A percentile compares a stretch with the other conserved stretches of the same genome.
Evolutionary conservation across 495 filamentous ascomycete genomes (phyloP).

Genomic region (Neurospora hispaniola): DNA sequence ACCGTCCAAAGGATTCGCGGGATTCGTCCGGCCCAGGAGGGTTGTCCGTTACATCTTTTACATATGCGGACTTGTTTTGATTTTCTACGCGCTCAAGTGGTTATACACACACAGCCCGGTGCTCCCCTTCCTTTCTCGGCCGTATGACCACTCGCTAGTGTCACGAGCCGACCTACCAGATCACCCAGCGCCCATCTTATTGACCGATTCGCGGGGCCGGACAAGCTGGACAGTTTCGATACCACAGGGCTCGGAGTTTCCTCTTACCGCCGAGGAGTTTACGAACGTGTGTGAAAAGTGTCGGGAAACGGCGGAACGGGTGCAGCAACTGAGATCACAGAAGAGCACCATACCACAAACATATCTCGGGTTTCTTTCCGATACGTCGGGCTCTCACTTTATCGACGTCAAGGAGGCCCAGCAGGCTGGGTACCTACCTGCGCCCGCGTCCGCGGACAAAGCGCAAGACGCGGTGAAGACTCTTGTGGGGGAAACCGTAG

Average conservation of each 20-base stretch:
- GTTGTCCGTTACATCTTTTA: slow-evolving; percentile 36
- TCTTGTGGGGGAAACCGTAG: slow-evolving; percentile 26
- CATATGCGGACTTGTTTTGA: slow-evolving; percentile 25
- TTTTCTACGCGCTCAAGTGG: slow-evolving; percentile 24
- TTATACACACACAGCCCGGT: slow-evolving; percentile 13
- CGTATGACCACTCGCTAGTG: slow-evolving; percentile 36
- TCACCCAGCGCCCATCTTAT: slow-evolving; percentile 47
- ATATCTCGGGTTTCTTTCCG: slow-evolving; percentile 44
- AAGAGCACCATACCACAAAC: slow-evolving; percentile 26
- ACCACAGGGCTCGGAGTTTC: slow-evolving; percentile 45
- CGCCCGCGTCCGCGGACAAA: slow-evolving; percentile 10
- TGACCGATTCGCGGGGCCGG: slow-evolving; percentile 45
- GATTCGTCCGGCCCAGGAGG: slow-evolving; percentile 33
- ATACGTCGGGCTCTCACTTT: slow-evolving; percentile 50
- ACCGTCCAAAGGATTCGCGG: slow-evolving; percentile 23
- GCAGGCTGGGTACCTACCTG: slow-evolving; percentile 43
- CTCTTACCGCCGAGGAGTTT: slow-evolving; percentile 48
- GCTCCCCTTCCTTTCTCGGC: slow-evolving; percentile 18
- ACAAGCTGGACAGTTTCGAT: slow-evolving; percentile 63
- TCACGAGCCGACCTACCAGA: slow-evolving; percentile 40
- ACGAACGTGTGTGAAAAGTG: slow-evolving; percentile 49
- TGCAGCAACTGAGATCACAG: slow-evolving; percentile 34
- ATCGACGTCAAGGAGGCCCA: slow-evolving; percentile 57
- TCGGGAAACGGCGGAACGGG: slow-evolving; percentile 40
- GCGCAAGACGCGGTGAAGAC: slow-evolving; percentile 14